Base-by-base conservation (phyloP, 352 stramenopile genomes). In the Phytophthora pistaciae region DNA sequence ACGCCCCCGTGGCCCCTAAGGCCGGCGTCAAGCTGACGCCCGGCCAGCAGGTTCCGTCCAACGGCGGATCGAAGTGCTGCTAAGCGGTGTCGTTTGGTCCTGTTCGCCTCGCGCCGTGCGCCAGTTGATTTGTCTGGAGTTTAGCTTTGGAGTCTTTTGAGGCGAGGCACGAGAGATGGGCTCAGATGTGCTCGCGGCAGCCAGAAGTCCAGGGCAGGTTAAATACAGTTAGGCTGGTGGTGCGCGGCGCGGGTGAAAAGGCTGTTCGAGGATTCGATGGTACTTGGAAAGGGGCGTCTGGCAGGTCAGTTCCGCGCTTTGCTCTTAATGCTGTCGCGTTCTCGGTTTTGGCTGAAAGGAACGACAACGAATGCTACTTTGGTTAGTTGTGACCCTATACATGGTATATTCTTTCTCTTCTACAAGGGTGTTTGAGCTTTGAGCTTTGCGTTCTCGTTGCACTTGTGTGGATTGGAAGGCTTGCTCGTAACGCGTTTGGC, bases 51-150 rank as follows among this genome's bases (percentile, higher is more conserved):
- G 83, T 96, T 69, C 75, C 79, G 72, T 78, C 79, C 69, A 94
- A 84, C 72, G 80, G 79, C 72, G 84, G 84, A 49, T 88, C 79
- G 52, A 90, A 91, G 74, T 96, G 90, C 85, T 96, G 90, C 82
- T 96, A 95, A 92, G 64, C 70, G 65, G 33, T 74, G 65, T 82
- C 60, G 80, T 85, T 78, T 80, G 72, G 81, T 76, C 74, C 74
- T 78, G 74, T 76, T 79, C 73, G 58, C 60, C 54, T 72, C 44
- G 56, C 64, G 55, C 65, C 36, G 62, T 55, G 23, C 66, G 52
- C 25, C 58, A 57, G 72, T 61, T 70, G 55, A 66, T 61, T 65
- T 56, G 54, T 75, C 74, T 70, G 40, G 50, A 75, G 60, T 64
- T 65, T 70, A 66, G 49, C 52, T 60, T 67, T 55, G 54, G 50